These are phyloP conservation scores for Kwoniella mangroviensis DNA, from an alignment of 768 basidiomycete genomes.

Conservation along the genomic window DNA sequence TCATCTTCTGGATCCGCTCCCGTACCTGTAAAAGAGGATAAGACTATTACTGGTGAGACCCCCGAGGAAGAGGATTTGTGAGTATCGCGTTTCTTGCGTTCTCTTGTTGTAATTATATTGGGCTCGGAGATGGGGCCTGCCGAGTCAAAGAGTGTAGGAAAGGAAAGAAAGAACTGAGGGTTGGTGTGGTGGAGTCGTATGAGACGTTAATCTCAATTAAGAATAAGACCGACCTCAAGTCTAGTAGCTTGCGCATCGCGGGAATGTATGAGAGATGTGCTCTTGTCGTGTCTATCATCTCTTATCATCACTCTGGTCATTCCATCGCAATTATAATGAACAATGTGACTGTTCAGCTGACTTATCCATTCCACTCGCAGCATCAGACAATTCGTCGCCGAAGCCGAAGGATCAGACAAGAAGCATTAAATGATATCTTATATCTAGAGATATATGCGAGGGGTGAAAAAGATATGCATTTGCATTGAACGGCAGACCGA, in stretches of 20 bases:
- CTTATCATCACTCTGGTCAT: too few relatives aligned
- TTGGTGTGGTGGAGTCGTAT: too few relatives aligned
- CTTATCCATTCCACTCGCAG: slow-evolving; percentile 13
- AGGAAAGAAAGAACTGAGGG: too few relatives aligned
- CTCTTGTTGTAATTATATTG: too few relatives aligned
- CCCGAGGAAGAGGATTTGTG: slow-evolving; percentile 57
- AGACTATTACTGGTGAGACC: slow-evolving; percentile 33
- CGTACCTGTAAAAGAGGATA: slow-evolving; percentile 34
- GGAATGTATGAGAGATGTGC: too few relatives aligned
- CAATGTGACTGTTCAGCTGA: background rate
- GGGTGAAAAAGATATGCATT: slow-evolving; percentile 24
- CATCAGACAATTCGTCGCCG: slow-evolving; percentile 57
- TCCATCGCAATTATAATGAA: background rate
- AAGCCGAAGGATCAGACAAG: slow-evolving; percentile 54
- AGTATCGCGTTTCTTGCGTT: slow-evolving; percentile 31
- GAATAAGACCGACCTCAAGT: too few relatives aligned
- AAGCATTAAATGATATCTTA: slow-evolving; percentile 11
- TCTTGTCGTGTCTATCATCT: too few relatives aligned
- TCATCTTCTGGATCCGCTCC: slow-evolving; percentile 23
- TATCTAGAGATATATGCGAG: slow-evolving; percentile 4
- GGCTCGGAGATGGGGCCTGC: too few relatives aligned
- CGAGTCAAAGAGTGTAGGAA: too few relatives aligned
- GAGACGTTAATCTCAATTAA: too few relatives aligned
- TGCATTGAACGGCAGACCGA: slow-evolving; percentile 11
- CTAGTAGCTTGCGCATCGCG: too few relatives aligned